These are phyloP conservation scores for Gonapodya prolifera DNA, from an alignment of 192 early-diverging fungal species.

Conservation along the genomic window DNA sequence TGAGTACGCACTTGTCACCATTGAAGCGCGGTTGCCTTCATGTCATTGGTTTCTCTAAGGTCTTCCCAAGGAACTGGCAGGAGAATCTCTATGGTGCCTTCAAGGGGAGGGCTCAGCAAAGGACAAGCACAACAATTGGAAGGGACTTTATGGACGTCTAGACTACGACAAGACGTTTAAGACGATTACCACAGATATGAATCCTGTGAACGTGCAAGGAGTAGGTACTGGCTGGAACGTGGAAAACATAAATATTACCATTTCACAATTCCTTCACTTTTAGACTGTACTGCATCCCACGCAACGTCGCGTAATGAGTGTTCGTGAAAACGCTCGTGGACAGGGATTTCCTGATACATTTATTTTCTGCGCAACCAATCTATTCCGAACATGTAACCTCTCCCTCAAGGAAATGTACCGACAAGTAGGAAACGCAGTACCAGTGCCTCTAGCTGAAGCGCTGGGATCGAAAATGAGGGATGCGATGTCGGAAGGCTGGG, in stretches of 20 bases:
- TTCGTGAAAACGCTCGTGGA: constrained; percentile 51
- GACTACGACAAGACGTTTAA: constrained; percentile 43
- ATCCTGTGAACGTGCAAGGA: constrained; percentile 49
- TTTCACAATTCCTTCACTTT: neutral
- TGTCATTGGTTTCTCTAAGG: neutral
- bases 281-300: constrained; percentile 45
- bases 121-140: constrained; percentile 43
- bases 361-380: constrained; percentile 20
- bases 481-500: constrained; percentile 10
- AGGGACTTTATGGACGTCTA: constrained; percentile 46
- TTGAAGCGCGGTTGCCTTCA: neutral
- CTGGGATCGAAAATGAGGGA: constrained; percentile 34
- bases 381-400: neutral
- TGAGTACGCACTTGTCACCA: neutral
- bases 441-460: constrained; percentile 46
- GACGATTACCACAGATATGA: constrained; percentile 43
- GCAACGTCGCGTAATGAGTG: constrained; percentile 40
- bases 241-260: neutral
- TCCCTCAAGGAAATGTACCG: constrained; percentile 33
- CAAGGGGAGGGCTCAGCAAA: constrained; percentile 34
- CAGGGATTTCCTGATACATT: constrained; percentile 62
- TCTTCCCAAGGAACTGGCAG: neutral
- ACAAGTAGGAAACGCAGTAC: constrained; percentile 62
- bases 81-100: constrained; percentile 28
- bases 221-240: constrained; percentile 8